phyloP scores from a whole-genome alignment of 1,284 basidiomycete species.

The Tilletia caries region DNA sequence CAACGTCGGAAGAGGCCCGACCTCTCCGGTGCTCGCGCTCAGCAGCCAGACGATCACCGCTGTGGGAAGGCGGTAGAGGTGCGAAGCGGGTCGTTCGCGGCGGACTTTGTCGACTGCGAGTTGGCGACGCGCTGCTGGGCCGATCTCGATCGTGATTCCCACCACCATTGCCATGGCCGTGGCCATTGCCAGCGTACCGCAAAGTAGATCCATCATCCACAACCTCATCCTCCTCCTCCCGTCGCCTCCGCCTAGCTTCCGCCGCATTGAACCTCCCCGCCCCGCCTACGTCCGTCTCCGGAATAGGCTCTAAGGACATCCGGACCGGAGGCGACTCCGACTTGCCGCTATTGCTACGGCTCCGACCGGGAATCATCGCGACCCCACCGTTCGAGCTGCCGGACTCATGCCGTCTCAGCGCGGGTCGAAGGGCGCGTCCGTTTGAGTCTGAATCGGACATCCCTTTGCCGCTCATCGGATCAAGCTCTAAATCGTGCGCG shows the following conservation, averaged over 20 bases:
- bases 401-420: not conserved
- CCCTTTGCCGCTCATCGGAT: not conserved
- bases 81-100: slow-evolving; percentile 8
- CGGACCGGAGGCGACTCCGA: not conserved
- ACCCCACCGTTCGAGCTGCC: not conserved
- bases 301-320: not conserved
- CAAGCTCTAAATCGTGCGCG: too few species aligned
- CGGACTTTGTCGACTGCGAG: not conserved
- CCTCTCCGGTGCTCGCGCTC: not conserved
- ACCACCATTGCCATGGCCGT: too few species aligned
- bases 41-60: not conserved
- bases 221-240: too few species aligned
- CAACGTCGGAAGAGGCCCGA: not conserved
- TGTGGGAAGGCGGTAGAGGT: not conserved
- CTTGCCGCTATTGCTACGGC: not conserved
- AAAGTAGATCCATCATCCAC: too few species aligned
- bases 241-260: too few species aligned
- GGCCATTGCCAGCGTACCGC: too few species aligned
- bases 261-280: too few species aligned
- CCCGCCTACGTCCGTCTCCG: not conserved
- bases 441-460: too few species aligned
- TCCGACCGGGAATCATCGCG: not conserved
- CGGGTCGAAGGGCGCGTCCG: not conserved
- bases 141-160: too few species aligned
- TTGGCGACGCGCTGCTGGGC: too few species aligned